Evolutionary conservation across 176 grass and related monocot genomes (phyloP).

Genomic region (Carex kokanica): DNA sequence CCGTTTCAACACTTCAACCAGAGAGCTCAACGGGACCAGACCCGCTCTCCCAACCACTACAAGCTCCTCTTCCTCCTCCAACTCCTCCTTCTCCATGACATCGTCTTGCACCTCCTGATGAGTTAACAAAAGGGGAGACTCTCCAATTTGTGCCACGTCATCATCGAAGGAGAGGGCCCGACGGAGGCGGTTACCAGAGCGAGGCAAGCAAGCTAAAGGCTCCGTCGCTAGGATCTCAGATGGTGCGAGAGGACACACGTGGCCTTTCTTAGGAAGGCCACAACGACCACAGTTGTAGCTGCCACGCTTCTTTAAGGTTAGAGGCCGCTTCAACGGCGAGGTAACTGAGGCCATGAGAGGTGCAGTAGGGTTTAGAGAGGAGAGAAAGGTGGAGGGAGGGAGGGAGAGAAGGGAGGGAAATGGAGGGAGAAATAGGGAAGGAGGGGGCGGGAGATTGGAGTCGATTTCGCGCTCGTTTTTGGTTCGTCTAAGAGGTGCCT

Average conservation of each 20-base stretch:
- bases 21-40: constrained; percentile 28
- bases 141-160: constrained; percentile 23
- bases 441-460: constrained; percentile 17
- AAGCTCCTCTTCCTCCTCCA: constrained; percentile 28
- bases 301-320: constrained; percentile 53
- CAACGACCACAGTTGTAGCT: constrained; percentile 93
- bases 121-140: background rate
- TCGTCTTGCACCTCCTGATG: constrained; percentile 4
- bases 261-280: constrained; percentile 87
- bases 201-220: background rate
- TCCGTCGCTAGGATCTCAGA: background rate
- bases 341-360: constrained; percentile 21
- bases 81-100: constrained; percentile 1
- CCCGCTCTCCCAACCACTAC: constrained; percentile 27
- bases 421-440: background rate
- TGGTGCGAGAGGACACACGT: constrained; percentile 43
- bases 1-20: constrained; percentile 53
- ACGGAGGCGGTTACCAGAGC: constrained; percentile 21
- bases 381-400: background rate
- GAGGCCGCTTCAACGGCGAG: background rate
- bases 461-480: background rate
- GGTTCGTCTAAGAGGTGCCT: background rate
- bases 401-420: background rate
- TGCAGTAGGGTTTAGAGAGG: constrained; percentile 24
- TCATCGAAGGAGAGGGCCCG: constrained; percentile 75